These are phyloP conservation scores for Diplocarpon mali DNA, from an alignment of 2,329 filamentous ascomycete genomes.

Conservation along the genomic window DNA sequence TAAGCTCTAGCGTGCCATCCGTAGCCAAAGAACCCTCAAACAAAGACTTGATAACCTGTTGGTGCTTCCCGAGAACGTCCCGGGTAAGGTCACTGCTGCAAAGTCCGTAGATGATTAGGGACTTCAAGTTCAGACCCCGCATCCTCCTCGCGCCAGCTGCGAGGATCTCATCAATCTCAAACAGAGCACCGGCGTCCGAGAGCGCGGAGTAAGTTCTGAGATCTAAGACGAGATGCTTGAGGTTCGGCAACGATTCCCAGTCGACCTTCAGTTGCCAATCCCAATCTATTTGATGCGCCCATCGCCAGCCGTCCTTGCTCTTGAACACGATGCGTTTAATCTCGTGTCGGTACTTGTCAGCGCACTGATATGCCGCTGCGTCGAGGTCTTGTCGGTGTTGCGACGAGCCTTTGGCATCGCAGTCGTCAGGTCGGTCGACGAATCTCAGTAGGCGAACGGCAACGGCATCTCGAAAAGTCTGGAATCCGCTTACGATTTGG, in stretches of 20 bases:
- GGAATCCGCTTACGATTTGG: too few species aligned
- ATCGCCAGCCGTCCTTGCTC: not conserved
- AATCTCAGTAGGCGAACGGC: constrained; percentile 5
- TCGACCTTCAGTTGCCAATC: constrained; percentile 9
- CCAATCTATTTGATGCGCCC: not conserved
- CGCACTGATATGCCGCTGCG: not conserved
- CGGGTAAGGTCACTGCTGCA: not conserved
- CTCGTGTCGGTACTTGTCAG: constrained; percentile 1
- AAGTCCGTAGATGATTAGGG: constrained; percentile 5
- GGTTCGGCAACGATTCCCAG: constrained; percentile 4
- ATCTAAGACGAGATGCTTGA: constrained; percentile 9
- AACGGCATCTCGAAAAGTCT: not conserved
- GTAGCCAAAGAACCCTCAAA: constrained; percentile 2
- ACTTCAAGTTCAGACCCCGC: constrained; percentile 7
- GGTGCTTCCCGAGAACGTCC: not conserved
- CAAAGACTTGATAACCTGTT: not conserved
- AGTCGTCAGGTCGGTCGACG: constrained; percentile 1
- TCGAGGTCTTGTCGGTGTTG: not conserved
- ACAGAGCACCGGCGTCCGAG: not conserved
- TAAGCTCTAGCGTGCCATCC: not conserved
- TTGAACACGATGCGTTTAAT: constrained; percentile 6
- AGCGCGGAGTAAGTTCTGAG: not conserved
- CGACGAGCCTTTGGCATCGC: not conserved
- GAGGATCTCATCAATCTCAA: not conserved
- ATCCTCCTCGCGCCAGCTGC: constrained; percentile 1